Conservation (phyloP, 1,284 basidiomycete species). For the Hypsizygus ulmarius region DNA sequence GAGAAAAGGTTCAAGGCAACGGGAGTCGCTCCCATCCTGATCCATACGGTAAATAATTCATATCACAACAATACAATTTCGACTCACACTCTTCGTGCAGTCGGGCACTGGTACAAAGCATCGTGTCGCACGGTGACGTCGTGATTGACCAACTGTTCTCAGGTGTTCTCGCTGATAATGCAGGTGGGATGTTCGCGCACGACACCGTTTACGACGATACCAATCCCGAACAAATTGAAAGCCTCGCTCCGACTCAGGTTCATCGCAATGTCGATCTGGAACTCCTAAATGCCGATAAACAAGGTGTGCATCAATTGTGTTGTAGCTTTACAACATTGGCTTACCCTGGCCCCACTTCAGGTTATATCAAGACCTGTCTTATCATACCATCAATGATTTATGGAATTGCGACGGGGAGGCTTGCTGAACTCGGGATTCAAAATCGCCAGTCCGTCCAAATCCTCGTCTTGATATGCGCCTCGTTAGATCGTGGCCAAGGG, state of each 20-base stretch:
- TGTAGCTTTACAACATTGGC: background rate
- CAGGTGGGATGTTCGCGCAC: constrained; percentile 37
- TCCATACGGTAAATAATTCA: constrained; percentile 45
- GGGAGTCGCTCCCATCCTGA: constrained; percentile 43
- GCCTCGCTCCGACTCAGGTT: constrained; percentile 36
- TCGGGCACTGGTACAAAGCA: constrained; percentile 15
- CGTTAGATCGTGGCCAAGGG: constrained; percentile 34
- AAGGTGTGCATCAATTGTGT: constrained; percentile 28
- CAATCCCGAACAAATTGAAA: constrained; percentile 42
- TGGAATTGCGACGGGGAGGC: constrained; percentile 31
- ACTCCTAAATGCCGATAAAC: constrained; percentile 40
- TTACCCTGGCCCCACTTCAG: constrained; percentile 19
- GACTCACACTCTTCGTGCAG: background rate
- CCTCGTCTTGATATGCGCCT: constrained; percentile 31
- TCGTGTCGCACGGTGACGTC: background rate
- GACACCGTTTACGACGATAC: constrained; percentile 46
- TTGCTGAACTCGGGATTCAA: constrained; percentile 38
- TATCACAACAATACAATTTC: background rate
- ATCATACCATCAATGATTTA: constrained; percentile 41
- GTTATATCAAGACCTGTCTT: constrained; percentile 40
- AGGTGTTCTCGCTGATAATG: constrained; percentile 43
- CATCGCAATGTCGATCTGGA: constrained; percentile 49
- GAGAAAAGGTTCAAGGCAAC: constrained; percentile 40
- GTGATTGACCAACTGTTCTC: background rate
- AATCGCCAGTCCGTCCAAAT: constrained; percentile 38